These are phyloP conservation scores for Cyclotella atomus DNA, from an alignment of 108 stramenopile species.

Conservation along the genomic window DNA sequence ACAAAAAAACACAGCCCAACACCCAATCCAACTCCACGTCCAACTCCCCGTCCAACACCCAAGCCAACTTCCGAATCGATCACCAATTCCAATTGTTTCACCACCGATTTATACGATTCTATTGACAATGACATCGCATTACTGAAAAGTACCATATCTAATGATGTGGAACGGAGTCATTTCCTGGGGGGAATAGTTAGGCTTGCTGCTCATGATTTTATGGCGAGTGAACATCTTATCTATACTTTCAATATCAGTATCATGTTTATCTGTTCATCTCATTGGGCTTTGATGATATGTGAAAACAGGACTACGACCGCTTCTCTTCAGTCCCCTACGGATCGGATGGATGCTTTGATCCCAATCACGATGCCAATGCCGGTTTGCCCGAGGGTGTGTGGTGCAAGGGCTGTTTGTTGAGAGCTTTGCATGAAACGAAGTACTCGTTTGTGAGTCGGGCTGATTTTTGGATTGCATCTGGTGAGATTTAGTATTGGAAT, in stretches of 20 bases:
- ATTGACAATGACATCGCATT: conserved; percentile 37
- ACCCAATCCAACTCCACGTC: conserved; percentile 2
- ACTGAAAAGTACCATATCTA: conserved; percentile 24
- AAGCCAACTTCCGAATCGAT: neutral
- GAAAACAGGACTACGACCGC: conserved; percentile 43
- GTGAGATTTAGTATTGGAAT: no score
- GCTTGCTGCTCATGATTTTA: conserved; percentile 53
- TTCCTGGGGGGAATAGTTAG: conserved; percentile 54
- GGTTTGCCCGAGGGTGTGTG: conserved; percentile 40
- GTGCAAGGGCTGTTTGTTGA: conserved; percentile 30
- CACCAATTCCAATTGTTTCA: conserved; percentile 7
- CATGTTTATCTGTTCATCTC: no score
- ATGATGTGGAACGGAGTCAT: conserved; percentile 27
- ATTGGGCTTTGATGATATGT: no score
- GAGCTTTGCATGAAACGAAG: conserved; percentile 26
- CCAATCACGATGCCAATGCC: conserved; percentile 25
- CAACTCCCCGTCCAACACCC: neutral
- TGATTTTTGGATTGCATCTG: conserved; percentile 51
- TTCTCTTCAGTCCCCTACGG: conserved; percentile 15
- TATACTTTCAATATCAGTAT: no score
- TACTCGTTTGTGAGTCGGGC: conserved; percentile 34
- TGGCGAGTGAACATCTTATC: no score
- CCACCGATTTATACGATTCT: conserved; percentile 9
- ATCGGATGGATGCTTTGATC: conserved; percentile 51
- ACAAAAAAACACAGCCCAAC: no score